Conservation (phyloP, 139 green algal genomes). For the Microglena sp. region DNA sequence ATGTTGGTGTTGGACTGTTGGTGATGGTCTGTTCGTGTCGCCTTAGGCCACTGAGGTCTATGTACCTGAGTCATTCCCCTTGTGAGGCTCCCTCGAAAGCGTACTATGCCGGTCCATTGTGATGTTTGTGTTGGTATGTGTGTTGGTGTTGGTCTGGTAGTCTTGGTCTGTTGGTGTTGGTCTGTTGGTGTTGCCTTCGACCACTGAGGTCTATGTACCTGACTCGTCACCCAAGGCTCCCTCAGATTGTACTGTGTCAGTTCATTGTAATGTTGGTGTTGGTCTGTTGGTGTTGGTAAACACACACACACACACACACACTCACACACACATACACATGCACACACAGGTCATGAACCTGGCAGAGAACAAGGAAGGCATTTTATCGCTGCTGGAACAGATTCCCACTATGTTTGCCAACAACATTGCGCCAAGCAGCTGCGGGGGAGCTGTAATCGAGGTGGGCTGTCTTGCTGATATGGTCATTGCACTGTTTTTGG, state of each 20-base stretch:
- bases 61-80: slow-evolving; percentile 30
- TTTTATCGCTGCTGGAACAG: slow-evolving; percentile 42
- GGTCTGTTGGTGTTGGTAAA: too few species aligned
- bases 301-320: too few species aligned
- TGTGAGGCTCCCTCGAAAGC: too few species aligned
- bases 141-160: too few species aligned
- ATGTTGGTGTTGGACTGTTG: too few species aligned
- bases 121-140: too few species aligned
- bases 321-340: too few species aligned
- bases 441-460: slow-evolving; percentile 49
- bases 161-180: slow-evolving; percentile 82
- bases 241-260: too few species aligned
- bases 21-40: slow-evolving; percentile 83
- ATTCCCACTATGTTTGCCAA: slow-evolving; percentile 58
- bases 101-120: too few species aligned
- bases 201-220: slow-evolving; percentile 43
- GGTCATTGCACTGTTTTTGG: not conserved
- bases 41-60: slow-evolving; percentile 54
- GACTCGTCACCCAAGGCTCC: slow-evolving; percentile 21
- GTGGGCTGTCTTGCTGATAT: slow-evolving; percentile 7
- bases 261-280: too few species aligned
- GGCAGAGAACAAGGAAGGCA: slow-evolving; percentile 17
- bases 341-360: slow-evolving; percentile 36
- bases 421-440: slow-evolving; percentile 35
- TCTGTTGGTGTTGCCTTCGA: slow-evolving; percentile 76